Evolutionary conservation across 345 rosid genomes (phyloP).

Genomic region (Salix caprea): DNA sequence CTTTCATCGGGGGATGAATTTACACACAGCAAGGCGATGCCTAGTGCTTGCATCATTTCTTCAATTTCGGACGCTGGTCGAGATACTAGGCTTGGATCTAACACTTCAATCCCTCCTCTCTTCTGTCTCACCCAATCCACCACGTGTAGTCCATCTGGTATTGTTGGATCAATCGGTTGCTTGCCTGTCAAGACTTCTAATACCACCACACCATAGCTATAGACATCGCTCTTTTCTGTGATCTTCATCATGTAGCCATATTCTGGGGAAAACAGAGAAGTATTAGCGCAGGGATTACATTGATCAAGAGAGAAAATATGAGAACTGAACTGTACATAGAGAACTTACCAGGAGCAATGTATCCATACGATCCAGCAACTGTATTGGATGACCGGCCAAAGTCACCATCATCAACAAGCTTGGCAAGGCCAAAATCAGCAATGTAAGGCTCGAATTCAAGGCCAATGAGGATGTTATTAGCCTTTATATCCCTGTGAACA

Average conservation of each 20-base stretch:
- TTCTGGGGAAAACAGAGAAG: slow-evolving; percentile 38
- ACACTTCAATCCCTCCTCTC: slow-evolving; percentile 61
- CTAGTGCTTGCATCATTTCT: slow-evolving; percentile 83
- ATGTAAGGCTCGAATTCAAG: slow-evolving; percentile 87
- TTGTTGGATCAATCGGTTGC: slow-evolving; percentile 89
- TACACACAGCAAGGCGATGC: slow-evolving; percentile 70
- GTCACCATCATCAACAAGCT: slow-evolving; percentile 87
- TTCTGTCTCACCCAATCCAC: slow-evolving; percentile 84
- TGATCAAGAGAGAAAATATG: not conserved
- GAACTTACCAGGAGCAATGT: slow-evolving; percentile 85
- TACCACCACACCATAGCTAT: slow-evolving; percentile 86
- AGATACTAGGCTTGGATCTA: slow-evolving; percentile 50
- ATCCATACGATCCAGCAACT: slow-evolving; percentile 92
- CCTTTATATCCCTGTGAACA: slow-evolving; percentile 91
- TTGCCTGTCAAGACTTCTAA: slow-evolving; percentile 87
- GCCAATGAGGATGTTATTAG: slow-evolving; percentile 86
- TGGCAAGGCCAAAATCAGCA: slow-evolving; percentile 96
- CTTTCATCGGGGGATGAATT: slow-evolving; percentile 69
- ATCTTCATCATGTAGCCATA: slow-evolving; percentile 95
- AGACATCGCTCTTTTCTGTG: slow-evolving; percentile 91
- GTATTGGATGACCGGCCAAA: slow-evolving; percentile 78
- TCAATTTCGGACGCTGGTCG: slow-evolving; percentile 56
- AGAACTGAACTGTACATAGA: not conserved
- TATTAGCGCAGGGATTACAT: not conserved
- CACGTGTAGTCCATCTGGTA: slow-evolving; percentile 74